These are phyloP conservation scores for Barnettozyma populi DNA, from an alignment of 805 yeast genomes.

Conservation along the genomic window DNA sequence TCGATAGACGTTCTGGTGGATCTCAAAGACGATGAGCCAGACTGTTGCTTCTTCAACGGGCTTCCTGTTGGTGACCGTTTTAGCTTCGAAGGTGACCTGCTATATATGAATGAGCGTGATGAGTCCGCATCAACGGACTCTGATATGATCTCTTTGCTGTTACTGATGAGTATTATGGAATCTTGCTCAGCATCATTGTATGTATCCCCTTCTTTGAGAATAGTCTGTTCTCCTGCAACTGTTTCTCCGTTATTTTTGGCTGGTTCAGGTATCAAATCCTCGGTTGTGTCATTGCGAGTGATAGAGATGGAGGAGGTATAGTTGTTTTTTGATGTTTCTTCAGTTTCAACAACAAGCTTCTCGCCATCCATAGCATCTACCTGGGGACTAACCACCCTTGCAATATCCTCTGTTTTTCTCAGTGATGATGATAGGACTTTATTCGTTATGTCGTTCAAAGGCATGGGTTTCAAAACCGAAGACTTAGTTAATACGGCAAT, in stretches of 20 bases:
- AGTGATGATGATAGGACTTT: neutral
- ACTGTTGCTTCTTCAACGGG: neutral
- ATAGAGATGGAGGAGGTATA: neutral
- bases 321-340: neutral
- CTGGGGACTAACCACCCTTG: neutral
- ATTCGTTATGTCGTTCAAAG: conserved; percentile 7
- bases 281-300: neutral
- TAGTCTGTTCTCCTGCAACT: neutral
- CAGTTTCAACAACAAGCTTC: neutral
- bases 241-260: neutral
- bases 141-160: conserved; percentile 14
- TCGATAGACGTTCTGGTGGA: neutral
- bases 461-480: neutral
- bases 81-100: neutral
- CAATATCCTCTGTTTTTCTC: neutral
- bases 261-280: neutral
- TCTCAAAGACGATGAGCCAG: neutral
- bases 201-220: neutral
- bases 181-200: conserved; percentile 15
- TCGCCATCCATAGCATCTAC: neutral
- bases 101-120: neutral
- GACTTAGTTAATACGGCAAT: neutral
- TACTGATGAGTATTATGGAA: conserved; percentile 20
- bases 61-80: neutral
- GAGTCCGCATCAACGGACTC: neutral